These are phyloP conservation scores for Solanum microdontum DNA, from an alignment of 257 asterid species.

Conservation along the genomic window DNA sequence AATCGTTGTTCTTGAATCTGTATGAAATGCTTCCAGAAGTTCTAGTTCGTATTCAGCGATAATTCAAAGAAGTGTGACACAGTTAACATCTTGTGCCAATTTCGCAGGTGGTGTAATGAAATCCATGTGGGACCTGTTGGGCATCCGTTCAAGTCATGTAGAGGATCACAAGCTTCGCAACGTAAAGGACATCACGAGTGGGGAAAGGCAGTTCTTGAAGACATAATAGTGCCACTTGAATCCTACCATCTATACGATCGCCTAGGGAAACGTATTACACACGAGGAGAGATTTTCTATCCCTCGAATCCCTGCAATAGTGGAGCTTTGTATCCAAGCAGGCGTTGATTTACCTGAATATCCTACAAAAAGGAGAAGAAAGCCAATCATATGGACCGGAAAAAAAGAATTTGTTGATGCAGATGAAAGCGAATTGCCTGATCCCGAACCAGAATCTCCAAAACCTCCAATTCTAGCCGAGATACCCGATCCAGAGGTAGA, in stretches of 20 bases:
- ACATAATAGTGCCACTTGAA: slow-evolving; percentile 57
- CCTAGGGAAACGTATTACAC: slow-evolving; percentile 67
- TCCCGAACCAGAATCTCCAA: slow-evolving; percentile 48
- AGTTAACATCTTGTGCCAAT: neutral
- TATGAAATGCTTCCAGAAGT: neutral
- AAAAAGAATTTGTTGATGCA: slow-evolving; percentile 80
- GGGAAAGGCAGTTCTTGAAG: slow-evolving; percentile 64
- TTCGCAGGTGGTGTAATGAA: slow-evolving; percentile 81
- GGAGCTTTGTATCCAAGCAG: slow-evolving; percentile 96
- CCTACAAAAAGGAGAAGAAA: slow-evolving; percentile 92
- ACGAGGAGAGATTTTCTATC: slow-evolving; percentile 65
- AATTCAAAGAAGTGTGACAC: neutral
- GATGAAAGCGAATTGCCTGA: slow-evolving; percentile 88
- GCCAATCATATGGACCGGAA: slow-evolving; percentile 70
- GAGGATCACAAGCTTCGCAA: slow-evolving; percentile 52
- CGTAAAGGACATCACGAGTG: slow-evolving; percentile 84
- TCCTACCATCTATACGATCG: slow-evolving; percentile 82
- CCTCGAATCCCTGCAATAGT: slow-evolving; percentile 84
- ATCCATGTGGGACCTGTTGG: slow-evolving; percentile 78
- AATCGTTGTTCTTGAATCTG: neutral
- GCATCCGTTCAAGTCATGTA: slow-evolving; percentile 91
- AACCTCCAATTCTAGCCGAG: slow-evolving; percentile 42
- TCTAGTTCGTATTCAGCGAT: neutral
- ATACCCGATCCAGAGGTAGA: slow-evolving; percentile 35
- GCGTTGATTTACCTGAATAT: slow-evolving; percentile 74